phyloP scores from a whole-genome alignment of 83 land plant genomes.

The Thuja plicata region DNA sequence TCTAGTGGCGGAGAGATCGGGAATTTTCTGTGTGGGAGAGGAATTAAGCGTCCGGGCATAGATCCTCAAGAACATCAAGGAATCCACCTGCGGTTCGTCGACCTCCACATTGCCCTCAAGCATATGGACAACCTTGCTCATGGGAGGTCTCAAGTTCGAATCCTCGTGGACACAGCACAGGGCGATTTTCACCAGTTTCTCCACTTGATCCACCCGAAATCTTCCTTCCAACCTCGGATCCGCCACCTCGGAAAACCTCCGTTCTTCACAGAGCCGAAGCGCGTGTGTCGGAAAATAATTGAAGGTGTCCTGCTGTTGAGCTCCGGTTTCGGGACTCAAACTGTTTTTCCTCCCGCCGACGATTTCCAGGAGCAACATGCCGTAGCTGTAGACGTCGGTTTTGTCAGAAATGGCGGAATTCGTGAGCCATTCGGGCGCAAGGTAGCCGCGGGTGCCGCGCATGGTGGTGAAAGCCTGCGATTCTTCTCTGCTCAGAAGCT shows the following conservation, averaged over 20 bases:
- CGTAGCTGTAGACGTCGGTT: constrained; percentile 72
- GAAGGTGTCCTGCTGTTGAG: not conserved
- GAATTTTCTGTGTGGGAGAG: too few species aligned
- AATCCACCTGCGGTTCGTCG: constrained; percentile 41
- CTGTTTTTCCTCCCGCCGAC: constrained; percentile 59
- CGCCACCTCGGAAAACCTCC: constrained; percentile 18
- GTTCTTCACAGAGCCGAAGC: constrained; percentile 17
- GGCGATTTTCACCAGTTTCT: constrained; percentile 35
- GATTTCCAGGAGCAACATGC: constrained; percentile 65
- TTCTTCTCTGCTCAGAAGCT: constrained; percentile 51
- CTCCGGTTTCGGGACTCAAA: not conserved
- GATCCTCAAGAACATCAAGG: constrained; percentile 47
- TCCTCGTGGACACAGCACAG: constrained; percentile 73
- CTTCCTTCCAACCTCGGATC: constrained; percentile 2
- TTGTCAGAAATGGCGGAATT: constrained; percentile 53
- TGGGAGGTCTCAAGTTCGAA: constrained; percentile 44
- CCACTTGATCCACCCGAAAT: not conserved
- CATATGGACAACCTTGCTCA: constrained; percentile 59
- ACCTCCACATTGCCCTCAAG: constrained; percentile 48
- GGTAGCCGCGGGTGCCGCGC: constrained; percentile 70
- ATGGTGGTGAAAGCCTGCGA: constrained; percentile 53
- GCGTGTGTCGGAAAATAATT: constrained; percentile 54
- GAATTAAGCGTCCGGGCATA: constrained; percentile 37
- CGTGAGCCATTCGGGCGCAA: constrained; percentile 76
- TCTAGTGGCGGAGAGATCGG: not conserved